phyloP scores from a whole-genome alignment of 2,329 filamentous ascomycete genomes.

The Fusarium sp. region DNA sequence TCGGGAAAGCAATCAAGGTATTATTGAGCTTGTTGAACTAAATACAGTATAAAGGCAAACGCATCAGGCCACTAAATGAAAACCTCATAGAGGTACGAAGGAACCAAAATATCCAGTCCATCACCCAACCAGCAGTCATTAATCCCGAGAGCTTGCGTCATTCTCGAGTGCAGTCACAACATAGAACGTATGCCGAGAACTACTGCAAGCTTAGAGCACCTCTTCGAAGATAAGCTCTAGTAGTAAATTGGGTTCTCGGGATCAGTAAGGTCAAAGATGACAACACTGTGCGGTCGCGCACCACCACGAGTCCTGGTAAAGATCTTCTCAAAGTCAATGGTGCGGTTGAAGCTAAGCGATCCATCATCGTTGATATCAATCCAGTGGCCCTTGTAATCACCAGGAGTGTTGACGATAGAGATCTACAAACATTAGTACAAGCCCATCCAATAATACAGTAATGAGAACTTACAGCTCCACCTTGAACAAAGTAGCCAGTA shows the following conservation, averaged over 20 bases:
- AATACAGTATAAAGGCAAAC: no score
- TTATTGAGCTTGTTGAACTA: no score
- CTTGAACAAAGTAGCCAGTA: constrained; percentile 73
- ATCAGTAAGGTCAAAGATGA: constrained; percentile 66
- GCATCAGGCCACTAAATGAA: no score
- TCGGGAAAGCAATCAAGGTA: no score
- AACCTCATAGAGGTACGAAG: no score
- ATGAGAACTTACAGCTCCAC: constrained; percentile 55
- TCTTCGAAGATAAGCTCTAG: not conserved
- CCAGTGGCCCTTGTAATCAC: constrained; percentile 70
- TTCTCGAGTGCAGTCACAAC: no score
- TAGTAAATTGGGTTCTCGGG: constrained; percentile 61
- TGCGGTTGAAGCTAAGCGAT: constrained; percentile 66
- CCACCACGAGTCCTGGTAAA: constrained; percentile 63
- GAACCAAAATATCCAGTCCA: no score
- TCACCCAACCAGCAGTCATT: no score
- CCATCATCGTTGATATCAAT: constrained; percentile 66
- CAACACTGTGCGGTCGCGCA: constrained; percentile 64
- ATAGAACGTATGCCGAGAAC: no score
- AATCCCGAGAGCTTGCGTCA: no score
- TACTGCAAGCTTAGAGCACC: no score
- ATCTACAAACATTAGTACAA: constrained; percentile 47
- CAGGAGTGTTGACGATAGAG: constrained; percentile 67
- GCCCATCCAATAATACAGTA: fast-evolving
- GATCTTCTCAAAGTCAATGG: constrained; percentile 63